Base-by-base conservation (phyloP, 2,329 filamentous ascomycete species). In the Orbilia quercus region DNA sequence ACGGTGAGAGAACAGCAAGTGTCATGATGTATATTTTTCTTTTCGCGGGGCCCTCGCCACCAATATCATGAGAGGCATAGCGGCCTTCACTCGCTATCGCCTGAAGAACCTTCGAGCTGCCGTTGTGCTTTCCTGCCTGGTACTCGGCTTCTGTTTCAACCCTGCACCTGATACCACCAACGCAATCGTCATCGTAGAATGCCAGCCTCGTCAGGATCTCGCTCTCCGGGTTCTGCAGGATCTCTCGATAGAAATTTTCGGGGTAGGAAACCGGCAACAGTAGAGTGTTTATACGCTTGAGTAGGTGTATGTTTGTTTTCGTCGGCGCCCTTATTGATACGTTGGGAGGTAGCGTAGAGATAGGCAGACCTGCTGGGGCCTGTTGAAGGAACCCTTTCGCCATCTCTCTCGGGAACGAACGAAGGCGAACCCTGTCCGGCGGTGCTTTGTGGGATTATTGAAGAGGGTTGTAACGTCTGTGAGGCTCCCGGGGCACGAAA, bases 241-340 rank as follows among this genome's bases (percentile, higher is more conserved):
- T 83, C 38, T 82, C 82, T 58, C 82, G 80, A 82, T 89, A 90
- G 81, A 90, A 90, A 51, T 83, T 82, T 78, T 89, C 87, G 1
- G 86, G 84, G 79, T 90, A 90, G 79, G 82, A 82, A 69, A 90
- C 85, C 54, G 85, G 86, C 0, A 90, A 85, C 58, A 90, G 84
- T 55, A 90, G 84, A 47, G 85, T 82, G 80, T 89, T 89, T 80
- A 90, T 88, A 76, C 87, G 85, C 40, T 86, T 86, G 4, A 90
- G 82, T 47, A 86, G 83, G 65, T 85, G 81, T 65, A 89, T 80
- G 79, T 89, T 86, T 48, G 81, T 77, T 47, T 82, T 80, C 0
- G 81, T 80, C 58, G 88, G 80, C 59, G 82, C 81, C 4, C 84
- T 83, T 77, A 89, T 86, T 67, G 81, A 80, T 20, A 76, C 67